Evolutionary conservation across 148 eudicot species (phyloP), one percentile per base, ranked within the genome.

Genomic region (Silene latifolia): DNA sequence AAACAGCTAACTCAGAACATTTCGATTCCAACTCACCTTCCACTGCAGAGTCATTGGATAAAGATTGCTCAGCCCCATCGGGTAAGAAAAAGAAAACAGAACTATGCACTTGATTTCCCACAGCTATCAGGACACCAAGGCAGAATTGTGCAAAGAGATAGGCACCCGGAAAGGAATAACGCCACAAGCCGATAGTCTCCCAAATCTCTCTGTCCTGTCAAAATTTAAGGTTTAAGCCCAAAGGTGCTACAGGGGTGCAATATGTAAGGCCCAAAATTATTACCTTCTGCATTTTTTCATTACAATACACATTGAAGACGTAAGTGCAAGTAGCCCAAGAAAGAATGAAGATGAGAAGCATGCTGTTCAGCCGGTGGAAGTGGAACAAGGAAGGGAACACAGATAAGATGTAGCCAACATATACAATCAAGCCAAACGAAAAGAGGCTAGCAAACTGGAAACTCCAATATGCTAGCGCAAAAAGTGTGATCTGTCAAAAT

Each of bases 151-250:
- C 91, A 69, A 92, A 88, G 72, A 92, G 81, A 77, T 88, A 92
- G 79, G 86, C 86, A 70, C 97, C 93, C 75, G 97, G 95, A 78
- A 88, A 85, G 69, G 97, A 87, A 81, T 88, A 88, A 84, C 87
- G 93, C 97, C 97, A 92, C 67, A 92, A 75, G 69, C 97, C 97
- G 79, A 92, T 80, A 89, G 88, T 83, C 85, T 90, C 93, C 97
- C 97, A 92, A 71, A 92, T 86, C 83, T 87, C 88, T 88, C 84
- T 90, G 77, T 90, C 93, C 97, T 92, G 84, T 57, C 25, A 69
- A 67, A 76, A 63, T 39, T 54, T 59, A 46, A 68, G 67, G 53
- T 59, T 20, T 54, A 32, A 19, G 75, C n/a, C 65, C 72, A 27
- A 51, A 59, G 25, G 69, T 23, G 35, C 29, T 32, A 21, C 35